A percentile compares a stretch with the other conserved stretches of the same genome.
Evolutionary conservation across 177 flowering plant species (phyloP).

Genomic region (Vitis hybrid): DNA sequence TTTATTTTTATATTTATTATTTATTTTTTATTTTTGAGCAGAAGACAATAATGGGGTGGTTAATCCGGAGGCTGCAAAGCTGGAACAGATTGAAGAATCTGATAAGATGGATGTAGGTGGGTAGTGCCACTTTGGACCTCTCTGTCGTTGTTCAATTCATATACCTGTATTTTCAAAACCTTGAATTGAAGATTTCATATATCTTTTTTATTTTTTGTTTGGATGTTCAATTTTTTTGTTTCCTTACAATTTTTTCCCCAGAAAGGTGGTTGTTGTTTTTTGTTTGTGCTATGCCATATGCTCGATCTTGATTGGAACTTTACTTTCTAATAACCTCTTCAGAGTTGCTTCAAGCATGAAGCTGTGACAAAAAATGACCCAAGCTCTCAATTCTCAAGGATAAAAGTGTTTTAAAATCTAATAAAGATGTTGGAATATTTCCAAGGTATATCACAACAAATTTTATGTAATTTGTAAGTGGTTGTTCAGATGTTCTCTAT

Average conservation of each 20-base stretch:
- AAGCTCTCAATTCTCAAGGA: background rate
- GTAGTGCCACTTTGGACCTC: conserved; percentile 1
- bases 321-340: background rate
- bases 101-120: conserved; percentile 62
- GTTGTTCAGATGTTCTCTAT: too few relatives aligned
- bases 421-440: too few relatives aligned
- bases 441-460: too few relatives aligned
- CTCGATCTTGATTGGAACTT: background rate
- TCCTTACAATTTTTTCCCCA: background rate
- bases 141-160: background rate
- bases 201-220: background rate
- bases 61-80: conserved; percentile 33
- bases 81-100: conserved; percentile 33
- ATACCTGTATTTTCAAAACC: background rate
- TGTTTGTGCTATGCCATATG: background rate
- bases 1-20: background rate
- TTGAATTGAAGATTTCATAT: background rate
- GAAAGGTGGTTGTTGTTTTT: background rate
- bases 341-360: background rate
- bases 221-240: background rate
- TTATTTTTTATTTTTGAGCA: conserved; percentile 9
- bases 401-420: background rate
- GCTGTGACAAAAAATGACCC: background rate
- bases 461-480: too few relatives aligned
- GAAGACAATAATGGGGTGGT: conserved; percentile 29